A percentile compares a stretch with the other conserved stretches of the same genome.
Evolutionary conservation across 371 early-diverging fungal genomes (phyloP).

Genomic region (Apophysomyces trapeziformis): DNA sequence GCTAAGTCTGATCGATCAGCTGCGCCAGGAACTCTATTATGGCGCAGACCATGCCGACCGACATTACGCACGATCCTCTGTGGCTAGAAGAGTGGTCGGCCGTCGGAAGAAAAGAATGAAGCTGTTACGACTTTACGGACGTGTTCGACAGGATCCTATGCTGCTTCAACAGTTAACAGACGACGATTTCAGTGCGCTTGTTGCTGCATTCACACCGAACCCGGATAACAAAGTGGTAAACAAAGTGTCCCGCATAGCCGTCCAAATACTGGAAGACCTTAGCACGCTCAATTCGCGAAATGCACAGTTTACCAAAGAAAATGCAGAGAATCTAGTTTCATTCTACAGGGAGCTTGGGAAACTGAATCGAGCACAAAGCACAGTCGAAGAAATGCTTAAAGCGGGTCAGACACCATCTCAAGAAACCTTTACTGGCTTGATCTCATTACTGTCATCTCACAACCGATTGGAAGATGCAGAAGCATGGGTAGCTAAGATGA

Average conservation of each 20-base stretch:
- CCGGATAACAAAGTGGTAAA: slow-evolving; percentile 11
- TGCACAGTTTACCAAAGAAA: slow-evolving; percentile 5
- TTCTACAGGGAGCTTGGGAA: slow-evolving; percentile 18
- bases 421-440: slow-evolving; percentile 29
- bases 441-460: slow-evolving; percentile 27
- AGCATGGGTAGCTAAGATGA: slow-evolving; percentile 30
- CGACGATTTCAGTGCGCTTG: slow-evolving; percentile 21
- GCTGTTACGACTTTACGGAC: slow-evolving; percentile 11
- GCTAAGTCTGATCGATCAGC: background rate
- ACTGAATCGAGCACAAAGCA: slow-evolving; percentile 20
- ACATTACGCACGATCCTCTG: background rate
- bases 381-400: slow-evolving; percentile 15
- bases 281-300: background rate
- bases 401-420: slow-evolving; percentile 19
- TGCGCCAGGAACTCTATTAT: background rate
- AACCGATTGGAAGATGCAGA: slow-evolving; percentile 19
- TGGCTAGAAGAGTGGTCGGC: background rate
- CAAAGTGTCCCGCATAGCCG: background rate
- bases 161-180: slow-evolving; percentile 20
- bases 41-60: background rate
- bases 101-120: background rate
- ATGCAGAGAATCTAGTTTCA: slow-evolving; percentile 12
- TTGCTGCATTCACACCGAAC: slow-evolving; percentile 15
- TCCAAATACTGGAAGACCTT: slow-evolving; percentile 19
- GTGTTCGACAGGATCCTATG: background rate